These are phyloP conservation scores for Infundibulicybe gibba DNA, from an alignment of 768 basidiomycete genomes.

Conservation along the genomic window DNA sequence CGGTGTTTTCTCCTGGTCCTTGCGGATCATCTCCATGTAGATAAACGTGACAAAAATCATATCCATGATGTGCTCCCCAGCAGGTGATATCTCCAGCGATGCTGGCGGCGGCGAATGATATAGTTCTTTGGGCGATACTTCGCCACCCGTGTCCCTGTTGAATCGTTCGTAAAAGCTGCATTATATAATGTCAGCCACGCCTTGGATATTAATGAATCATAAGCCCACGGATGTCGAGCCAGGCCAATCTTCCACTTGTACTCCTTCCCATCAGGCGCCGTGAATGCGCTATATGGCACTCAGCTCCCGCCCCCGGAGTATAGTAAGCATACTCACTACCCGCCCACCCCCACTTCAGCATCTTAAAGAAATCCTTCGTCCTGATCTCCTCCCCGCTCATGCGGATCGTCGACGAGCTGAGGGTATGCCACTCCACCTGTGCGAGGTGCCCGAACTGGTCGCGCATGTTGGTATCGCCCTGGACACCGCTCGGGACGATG, in stretches of 20 bases:
- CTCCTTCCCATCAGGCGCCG: slow-evolving; percentile 12
- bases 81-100: slow-evolving; percentile 20
- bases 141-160: too few relatives aligned
- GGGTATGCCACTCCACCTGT: not conserved
- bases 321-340: slow-evolving; percentile 6
- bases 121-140: too few relatives aligned
- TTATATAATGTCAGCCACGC: too few relatives aligned
- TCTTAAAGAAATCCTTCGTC: slow-evolving; percentile 3
- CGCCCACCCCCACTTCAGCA: slow-evolving; percentile 8
- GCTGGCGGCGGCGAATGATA: slow-evolving; percentile 7
- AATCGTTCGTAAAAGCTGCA: too few relatives aligned
- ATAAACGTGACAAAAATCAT: slow-evolving; percentile 27
- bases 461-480: not conserved
- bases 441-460: not conserved
- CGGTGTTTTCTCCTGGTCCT: not conserved
- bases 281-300: slow-evolving; percentile 10
- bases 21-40: slow-evolving; percentile 21
- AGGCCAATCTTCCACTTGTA: slow-evolving; percentile 16
- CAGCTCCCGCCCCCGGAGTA: not conserved
- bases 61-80: slow-evolving; percentile 22
- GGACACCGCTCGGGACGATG: too few relatives aligned
- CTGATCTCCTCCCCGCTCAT: not conserved
- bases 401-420: not conserved
- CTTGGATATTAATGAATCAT: too few relatives aligned
- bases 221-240: slow-evolving; percentile 6